phyloP scores from a whole-genome alignment of 2,329 filamentous ascomycete genomes.

The Cladosporium sphaerospermum region DNA sequence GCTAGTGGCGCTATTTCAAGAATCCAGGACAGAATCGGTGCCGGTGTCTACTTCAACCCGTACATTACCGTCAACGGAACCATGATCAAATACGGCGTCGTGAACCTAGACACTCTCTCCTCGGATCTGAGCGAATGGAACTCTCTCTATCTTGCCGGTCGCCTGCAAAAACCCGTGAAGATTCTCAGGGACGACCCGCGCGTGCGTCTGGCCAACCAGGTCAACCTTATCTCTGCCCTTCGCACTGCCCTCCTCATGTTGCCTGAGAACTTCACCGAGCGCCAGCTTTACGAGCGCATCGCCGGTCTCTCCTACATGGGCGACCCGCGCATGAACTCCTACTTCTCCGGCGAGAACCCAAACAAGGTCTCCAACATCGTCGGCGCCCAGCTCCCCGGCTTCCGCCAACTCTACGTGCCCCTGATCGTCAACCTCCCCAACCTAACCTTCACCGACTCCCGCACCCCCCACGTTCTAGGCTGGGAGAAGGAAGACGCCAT shows the following conservation, averaged over 20 bases:
- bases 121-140: slow-evolving; percentile 85
- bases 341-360: slow-evolving; percentile 78
- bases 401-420: slow-evolving; percentile 83
- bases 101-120: slow-evolving; percentile 85
- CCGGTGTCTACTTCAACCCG: slow-evolving; percentile 96
- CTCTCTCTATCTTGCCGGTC: slow-evolving; percentile 90
- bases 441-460: slow-evolving; percentile 64
- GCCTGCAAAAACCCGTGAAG: slow-evolving; percentile 95
- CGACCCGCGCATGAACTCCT: slow-evolving; percentile 78
- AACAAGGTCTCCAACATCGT: slow-evolving; percentile 94
- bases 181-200: slow-evolving; percentile 90
- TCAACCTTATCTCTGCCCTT: slow-evolving; percentile 87
- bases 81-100: slow-evolving; percentile 95
- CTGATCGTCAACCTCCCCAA: slow-evolving; percentile 88
- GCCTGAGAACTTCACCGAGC: slow-evolving; percentile 76
- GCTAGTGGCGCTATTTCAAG: slow-evolving; percentile 79
- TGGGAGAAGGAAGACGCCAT: slow-evolving; percentile 36
- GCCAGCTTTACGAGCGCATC: slow-evolving; percentile 83
- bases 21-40: slow-evolving; percentile 82
- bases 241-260: slow-evolving; percentile 84
- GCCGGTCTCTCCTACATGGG: slow-evolving; percentile 90
- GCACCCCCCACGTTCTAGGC: slow-evolving; percentile 42
- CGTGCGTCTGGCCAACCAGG: slow-evolving; percentile 89
- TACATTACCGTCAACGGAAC: slow-evolving; percentile 92
- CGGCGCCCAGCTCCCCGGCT: slow-evolving; percentile 81